These are phyloP conservation scores for Hydnomerulius pinastri DNA, from an alignment of 768 basidiomycete genomes.

Conservation along the genomic window DNA sequence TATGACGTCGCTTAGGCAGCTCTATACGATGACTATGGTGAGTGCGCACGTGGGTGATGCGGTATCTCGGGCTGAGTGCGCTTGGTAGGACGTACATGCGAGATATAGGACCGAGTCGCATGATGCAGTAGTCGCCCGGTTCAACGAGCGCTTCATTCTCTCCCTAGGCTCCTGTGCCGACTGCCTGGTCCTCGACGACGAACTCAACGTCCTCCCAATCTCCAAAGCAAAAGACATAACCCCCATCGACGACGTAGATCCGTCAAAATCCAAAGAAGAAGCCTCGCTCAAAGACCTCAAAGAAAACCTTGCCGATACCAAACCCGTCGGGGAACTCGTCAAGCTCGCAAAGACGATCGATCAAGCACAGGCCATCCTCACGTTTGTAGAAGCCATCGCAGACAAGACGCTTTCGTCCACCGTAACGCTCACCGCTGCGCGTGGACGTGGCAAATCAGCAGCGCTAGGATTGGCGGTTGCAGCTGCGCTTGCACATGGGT, in stretches of 20 bases:
- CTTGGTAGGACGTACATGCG: slow-evolving; percentile 86
- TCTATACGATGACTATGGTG: slow-evolving; percentile 89
- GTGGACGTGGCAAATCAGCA: slow-evolving; percentile 96
- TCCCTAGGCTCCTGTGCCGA: slow-evolving; percentile 92
- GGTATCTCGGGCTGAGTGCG: not conserved
- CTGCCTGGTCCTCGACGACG: slow-evolving; percentile 94
- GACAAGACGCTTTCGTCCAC: slow-evolving; percentile 94
- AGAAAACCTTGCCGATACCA: slow-evolving; percentile 75
- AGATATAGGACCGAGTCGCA: slow-evolving; percentile 93
- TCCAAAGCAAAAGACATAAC: slow-evolving; percentile 93
- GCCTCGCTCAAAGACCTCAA: slow-evolving; percentile 77
- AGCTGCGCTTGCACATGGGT: slow-evolving; percentile 89
- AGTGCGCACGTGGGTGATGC: slow-evolving; percentile 8
- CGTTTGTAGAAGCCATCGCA: slow-evolving; percentile 91
- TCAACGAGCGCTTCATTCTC: slow-evolving; percentile 98
- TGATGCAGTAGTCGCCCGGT: slow-evolving; percentile 86
- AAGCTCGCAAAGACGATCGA: slow-evolving; percentile 91
- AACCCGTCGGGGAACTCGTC: slow-evolving; percentile 86
- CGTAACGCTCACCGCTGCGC: slow-evolving; percentile 90
- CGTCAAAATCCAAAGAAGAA: slow-evolving; percentile 53
- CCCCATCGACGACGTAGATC: slow-evolving; percentile 55
- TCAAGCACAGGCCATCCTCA: slow-evolving; percentile 92
- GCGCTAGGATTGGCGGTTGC: slow-evolving; percentile 95
- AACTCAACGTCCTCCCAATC: slow-evolving; percentile 95
- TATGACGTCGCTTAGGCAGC: slow-evolving; percentile 88